phyloP scores from a whole-genome alignment of 1,284 basidiomycete genomes.

The Fistulina hepatica region DNA sequence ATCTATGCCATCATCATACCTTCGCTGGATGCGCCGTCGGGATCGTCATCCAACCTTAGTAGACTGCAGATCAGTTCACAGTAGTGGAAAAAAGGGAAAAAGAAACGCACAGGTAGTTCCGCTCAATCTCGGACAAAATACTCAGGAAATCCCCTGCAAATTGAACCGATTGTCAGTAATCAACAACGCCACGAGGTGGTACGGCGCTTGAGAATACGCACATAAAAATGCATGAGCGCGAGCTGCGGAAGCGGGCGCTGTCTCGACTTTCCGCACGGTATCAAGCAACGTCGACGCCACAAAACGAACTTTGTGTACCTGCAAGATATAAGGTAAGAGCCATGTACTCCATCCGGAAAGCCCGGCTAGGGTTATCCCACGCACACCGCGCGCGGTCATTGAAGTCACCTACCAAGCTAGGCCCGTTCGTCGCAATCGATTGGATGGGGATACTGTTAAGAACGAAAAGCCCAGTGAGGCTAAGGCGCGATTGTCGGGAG shows the following conservation, averaged over 20 bases:
- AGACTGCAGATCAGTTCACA: slow-evolving; percentile 10
- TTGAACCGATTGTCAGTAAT: slow-evolving; percentile 7
- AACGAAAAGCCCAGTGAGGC: slow-evolving; percentile 11
- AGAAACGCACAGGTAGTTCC: slow-evolving; percentile 64
- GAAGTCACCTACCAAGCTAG: no score
- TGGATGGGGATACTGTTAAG: slow-evolving; percentile 71
- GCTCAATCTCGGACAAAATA: slow-evolving; percentile 79
- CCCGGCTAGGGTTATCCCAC: no score
- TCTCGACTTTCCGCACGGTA: slow-evolving; percentile 72
- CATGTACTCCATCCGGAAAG: no score
- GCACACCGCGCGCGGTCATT: no score
- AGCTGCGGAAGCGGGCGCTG: slow-evolving; percentile 61
- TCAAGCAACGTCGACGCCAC: slow-evolving; percentile 82
- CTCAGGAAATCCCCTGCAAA: slow-evolving; percentile 76
- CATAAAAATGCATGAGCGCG: slow-evolving; percentile 73
- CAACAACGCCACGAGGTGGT: slow-evolving; percentile 8
- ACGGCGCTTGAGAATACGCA: slow-evolving; percentile 31
- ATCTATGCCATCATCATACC: slow-evolving; percentile 42
- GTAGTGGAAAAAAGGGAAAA: slow-evolving; percentile 13
- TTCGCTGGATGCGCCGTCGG: slow-evolving; percentile 50
- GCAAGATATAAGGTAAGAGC: no score
- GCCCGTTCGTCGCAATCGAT: slow-evolving; percentile 81
- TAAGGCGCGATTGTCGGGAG: slow-evolving; percentile 1
- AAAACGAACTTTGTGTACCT: slow-evolving; percentile 83
- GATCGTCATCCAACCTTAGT: slow-evolving; percentile 67